Base-by-base conservation (phyloP, 169 alveolate species). In the Theileria annulata region DNA sequence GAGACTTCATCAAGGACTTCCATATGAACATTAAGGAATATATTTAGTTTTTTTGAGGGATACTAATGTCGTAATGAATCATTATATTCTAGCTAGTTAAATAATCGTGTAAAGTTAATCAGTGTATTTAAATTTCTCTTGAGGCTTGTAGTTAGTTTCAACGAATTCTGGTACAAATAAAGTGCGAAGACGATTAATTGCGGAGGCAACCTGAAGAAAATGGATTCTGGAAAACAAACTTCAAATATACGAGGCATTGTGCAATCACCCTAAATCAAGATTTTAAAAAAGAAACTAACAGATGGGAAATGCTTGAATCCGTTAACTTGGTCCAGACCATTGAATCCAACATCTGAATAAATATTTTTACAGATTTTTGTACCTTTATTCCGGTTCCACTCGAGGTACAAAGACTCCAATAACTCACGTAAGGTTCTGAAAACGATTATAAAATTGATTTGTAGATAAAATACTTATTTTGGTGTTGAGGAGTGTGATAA, bases 211-310 rank as follows among this genome's bases (percentile, higher is more conserved):
- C 66, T 56, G 31, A 19, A 56, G 66, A 56, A 10, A 19, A 19
- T 21, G 2, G 31, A 5, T 13, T 21, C 3, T 2, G 30, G 3
- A 4, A 10, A 19, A 56, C 8, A 8, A 13, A 56, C 66, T 67
- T 83, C 90, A 47, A 83, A 83, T 35, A 83, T 76, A 21, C 90
- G 75, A 3, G 90, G 90, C 90, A 83, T 83, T 51, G 86, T 6
- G 51, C 85, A 76, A 42, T 83, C 90, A 19, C 90, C 90, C 88
- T 80, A 51, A 9, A 67, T 25, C n/a, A 23, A 56, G 25, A 5
- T 25, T 0, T 19, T n/a, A 56, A 3, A 12, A 15, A 13, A 2
- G 2, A 4, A 15, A 80, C 85, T 21, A 66, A 80, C 88, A 60
- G 81, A 75, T 28, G 90, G 90, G 54, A 76, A 83, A 8, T 64